These are phyloP conservation scores for Ophiostoma tasmaniense DNA, from an alignment of 2,329 filamentous ascomycete genomes.

Conservation along the genomic window DNA sequence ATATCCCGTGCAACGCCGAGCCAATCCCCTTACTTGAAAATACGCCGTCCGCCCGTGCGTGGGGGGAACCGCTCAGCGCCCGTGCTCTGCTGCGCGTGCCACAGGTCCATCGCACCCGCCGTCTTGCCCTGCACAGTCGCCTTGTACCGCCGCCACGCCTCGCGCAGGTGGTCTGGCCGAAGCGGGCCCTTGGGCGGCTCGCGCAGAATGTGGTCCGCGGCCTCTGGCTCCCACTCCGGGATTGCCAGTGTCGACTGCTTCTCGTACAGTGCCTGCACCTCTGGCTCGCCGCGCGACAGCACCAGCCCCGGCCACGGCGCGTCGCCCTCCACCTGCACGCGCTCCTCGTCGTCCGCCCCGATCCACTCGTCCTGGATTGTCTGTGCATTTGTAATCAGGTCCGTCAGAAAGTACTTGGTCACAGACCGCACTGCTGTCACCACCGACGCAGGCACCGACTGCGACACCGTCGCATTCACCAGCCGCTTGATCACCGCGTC, in stretches of 20 bases:
- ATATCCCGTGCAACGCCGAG: neutral
- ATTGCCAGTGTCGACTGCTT: slow-evolving; percentile 26
- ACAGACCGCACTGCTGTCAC: slow-evolving; percentile 68
- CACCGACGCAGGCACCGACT: slow-evolving; percentile 65
- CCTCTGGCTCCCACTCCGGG: slow-evolving; percentile 24
- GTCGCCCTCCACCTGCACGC: slow-evolving; percentile 48
- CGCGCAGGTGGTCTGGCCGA: slow-evolving; percentile 64
- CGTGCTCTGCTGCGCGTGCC: slow-evolving; percentile 52
- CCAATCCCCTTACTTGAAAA: slow-evolving; percentile 35
- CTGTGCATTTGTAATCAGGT: slow-evolving; percentile 64
- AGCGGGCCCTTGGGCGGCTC: slow-evolving; percentile 47
- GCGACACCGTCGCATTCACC: slow-evolving; percentile 72
- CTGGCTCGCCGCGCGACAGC: slow-evolving; percentile 23
- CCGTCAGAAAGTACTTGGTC: slow-evolving; percentile 67
- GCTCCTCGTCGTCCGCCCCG: slow-evolving; percentile 46
- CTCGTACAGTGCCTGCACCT: slow-evolving; percentile 28
- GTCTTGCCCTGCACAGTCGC: slow-evolving; percentile 53
- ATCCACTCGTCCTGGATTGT: slow-evolving; percentile 66
- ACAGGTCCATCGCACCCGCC: slow-evolving; percentile 50
- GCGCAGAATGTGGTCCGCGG: slow-evolving; percentile 28
- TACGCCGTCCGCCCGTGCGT: slow-evolving; percentile 41
- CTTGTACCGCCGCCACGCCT: slow-evolving; percentile 63
- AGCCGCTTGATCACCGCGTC: slow-evolving; percentile 64
- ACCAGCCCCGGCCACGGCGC: slow-evolving; percentile 30
- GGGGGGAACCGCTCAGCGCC: slow-evolving; percentile 53